These are phyloP conservation scores for Trypanosoma boissoni DNA, from an alignment of 208 protist genomes.

Conservation along the genomic window DNA sequence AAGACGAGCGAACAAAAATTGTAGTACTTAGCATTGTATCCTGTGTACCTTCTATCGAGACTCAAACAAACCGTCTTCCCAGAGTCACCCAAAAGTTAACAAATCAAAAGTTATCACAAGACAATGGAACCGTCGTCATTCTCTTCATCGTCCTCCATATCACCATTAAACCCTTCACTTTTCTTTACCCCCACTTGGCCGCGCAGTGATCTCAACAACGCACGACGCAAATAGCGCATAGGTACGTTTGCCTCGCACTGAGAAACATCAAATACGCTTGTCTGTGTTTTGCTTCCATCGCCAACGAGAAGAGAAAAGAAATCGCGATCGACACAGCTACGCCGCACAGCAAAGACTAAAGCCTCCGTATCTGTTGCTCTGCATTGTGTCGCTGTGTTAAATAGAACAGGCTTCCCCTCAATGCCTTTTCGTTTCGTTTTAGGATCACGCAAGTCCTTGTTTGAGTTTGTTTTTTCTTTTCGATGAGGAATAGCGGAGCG, in stretches of 20 bases:
- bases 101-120: slow-evolving; percentile 19
- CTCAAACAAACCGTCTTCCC: neutral
- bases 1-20: slow-evolving; percentile 1
- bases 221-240: slow-evolving; percentile 37
- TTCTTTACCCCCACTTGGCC: neutral
- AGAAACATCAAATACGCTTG: slow-evolving; percentile 36
- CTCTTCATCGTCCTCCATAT: neutral
- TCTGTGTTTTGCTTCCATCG: neutral
- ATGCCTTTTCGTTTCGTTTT: slow-evolving; percentile 6
- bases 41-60: neutral
- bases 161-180: neutral
- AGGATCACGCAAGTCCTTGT: neutral
- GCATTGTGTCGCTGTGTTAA: slow-evolving; percentile 49
- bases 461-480: neutral
- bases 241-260: slow-evolving; percentile 53
- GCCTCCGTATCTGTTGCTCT: slow-evolving; percentile 59
- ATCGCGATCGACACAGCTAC: slow-evolving; percentile 42
- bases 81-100: neutral
- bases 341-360: slow-evolving; percentile 64
- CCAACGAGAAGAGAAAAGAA: slow-evolving; percentile 36
- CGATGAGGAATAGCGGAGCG: slow-evolving; percentile 22
- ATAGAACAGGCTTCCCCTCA: slow-evolving; percentile 35
- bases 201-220: slow-evolving; percentile 40
- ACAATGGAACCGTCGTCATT: slow-evolving; percentile 30
- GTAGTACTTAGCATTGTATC: neutral